Conservation (phyloP, 441 rosid genomes). For the Populus hybrid region DNA sequence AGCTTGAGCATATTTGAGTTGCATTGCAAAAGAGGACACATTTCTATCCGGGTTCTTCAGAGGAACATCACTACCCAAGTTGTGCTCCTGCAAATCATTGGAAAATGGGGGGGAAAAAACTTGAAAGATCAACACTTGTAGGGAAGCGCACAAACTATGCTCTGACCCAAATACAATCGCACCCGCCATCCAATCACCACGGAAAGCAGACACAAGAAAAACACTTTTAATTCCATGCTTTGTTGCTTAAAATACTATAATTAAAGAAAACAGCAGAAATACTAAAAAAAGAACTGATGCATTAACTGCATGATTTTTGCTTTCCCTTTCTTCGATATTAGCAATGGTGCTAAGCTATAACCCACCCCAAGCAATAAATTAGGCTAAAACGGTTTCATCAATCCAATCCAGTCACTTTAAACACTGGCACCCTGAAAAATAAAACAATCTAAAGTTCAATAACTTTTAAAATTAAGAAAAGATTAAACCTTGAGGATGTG, state of each 20-base stretch:
- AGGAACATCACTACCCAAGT: slow-evolving; percentile 83
- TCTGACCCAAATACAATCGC: background rate
- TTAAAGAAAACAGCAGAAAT: slow-evolving; percentile 7
- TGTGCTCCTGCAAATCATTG: slow-evolving; percentile 53
- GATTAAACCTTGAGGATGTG: slow-evolving; percentile 59
- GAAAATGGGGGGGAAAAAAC: background rate
- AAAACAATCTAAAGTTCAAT: background rate
- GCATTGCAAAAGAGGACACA: slow-evolving; percentile 84
- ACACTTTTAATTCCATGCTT: background rate
- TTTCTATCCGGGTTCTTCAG: slow-evolving; percentile 71
- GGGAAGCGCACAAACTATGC: no score
- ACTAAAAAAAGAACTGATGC: background rate
- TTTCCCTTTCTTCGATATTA: slow-evolving; percentile 6
- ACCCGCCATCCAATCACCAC: background rate
- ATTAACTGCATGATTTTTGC: background rate
- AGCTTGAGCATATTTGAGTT: slow-evolving; percentile 44
- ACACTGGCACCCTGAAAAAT: background rate
- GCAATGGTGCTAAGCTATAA: background rate
- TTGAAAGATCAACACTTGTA: background rate
- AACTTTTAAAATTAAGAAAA: background rate
- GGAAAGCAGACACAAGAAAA: background rate
- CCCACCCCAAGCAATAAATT: slow-evolving; percentile 23
- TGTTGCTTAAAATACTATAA: slow-evolving; percentile 43
- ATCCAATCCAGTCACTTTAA: slow-evolving; percentile 6
- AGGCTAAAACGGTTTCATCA: background rate